Evolutionary conservation across 306 rosid species (phyloP).

Genomic region (Pyrus betulifolia): DNA sequence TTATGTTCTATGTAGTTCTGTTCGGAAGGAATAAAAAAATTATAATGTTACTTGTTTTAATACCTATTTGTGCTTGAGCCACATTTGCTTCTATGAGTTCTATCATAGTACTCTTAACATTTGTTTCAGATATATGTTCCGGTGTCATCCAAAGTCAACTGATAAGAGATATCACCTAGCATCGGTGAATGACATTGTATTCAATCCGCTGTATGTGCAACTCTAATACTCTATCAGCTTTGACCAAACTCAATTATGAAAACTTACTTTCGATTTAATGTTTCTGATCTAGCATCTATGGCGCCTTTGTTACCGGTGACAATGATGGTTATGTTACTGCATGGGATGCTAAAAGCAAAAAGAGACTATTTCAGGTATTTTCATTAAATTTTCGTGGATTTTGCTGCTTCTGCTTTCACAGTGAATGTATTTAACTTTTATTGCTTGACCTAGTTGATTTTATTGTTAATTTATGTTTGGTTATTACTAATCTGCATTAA

Average conservation of each 20-base stretch:
- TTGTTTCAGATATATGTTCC: slow-evolving; percentile 57
- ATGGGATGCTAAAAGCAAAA: slow-evolving; percentile 65
- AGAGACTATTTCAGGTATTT: slow-evolving; percentile 61
- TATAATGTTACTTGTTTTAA: not conserved
- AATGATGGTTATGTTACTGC: slow-evolving; percentile 59
- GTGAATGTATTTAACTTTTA: not conserved
- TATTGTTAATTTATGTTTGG: not conserved
- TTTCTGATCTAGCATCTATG: slow-evolving; percentile 38
- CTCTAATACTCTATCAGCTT: not conserved
- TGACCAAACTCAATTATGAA: slow-evolving; percentile 6
- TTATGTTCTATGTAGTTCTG: not conserved
- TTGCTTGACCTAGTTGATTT: not conserved
- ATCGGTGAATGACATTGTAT: slow-evolving; percentile 75
- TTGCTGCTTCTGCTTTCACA: not conserved
- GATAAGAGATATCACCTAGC: slow-evolving; percentile 49
- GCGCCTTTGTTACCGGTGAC: slow-evolving; percentile 70
- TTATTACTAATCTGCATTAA: not conserved
- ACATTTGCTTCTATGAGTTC: not conserved
- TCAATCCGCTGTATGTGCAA: slow-evolving; percentile 66
- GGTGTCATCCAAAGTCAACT: slow-evolving; percentile 76
- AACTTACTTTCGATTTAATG: slow-evolving; percentile 9
- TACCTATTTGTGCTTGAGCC: not conserved
- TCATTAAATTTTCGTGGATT: not conserved
- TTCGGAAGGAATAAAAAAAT: not conserved
- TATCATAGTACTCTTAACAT: slow-evolving; percentile 17